A percentile compares a stretch with the other conserved stretches of the same genome.
Conservation (phyloP, 768 basidiomycete genomes). For the Hemileccinum impolitum region DNA sequence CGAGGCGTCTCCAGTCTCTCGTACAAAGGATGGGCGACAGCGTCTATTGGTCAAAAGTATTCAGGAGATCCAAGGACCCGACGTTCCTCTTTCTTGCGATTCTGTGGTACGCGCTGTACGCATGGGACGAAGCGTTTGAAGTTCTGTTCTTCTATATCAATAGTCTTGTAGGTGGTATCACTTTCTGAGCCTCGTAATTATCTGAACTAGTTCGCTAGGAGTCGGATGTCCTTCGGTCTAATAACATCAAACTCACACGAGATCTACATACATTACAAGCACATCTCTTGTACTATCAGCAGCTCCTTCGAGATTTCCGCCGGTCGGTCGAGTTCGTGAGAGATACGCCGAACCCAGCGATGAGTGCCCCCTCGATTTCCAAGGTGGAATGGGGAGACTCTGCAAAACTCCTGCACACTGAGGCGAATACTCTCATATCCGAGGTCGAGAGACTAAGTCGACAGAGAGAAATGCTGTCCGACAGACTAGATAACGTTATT, state of each 20-base stretch:
- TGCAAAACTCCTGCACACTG: slow-evolving; percentile 28
- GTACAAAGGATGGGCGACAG: slow-evolving; percentile 27
- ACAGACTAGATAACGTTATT: slow-evolving; percentile 24
- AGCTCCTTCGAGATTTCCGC: slow-evolving; percentile 52
- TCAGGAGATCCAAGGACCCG: slow-evolving; percentile 26
- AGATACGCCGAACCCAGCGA: slow-evolving; percentile 48
- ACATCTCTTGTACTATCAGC: slow-evolving; percentile 50
- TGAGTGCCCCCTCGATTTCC: slow-evolving; percentile 29
- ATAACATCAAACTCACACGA: slow-evolving; percentile 45
- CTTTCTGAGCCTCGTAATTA: not conserved
- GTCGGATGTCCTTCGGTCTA: slow-evolving; percentile 37
- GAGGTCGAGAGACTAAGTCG: slow-evolving; percentile 46
- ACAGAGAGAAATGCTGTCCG: slow-evolving; percentile 22
- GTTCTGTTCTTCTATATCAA: slow-evolving; percentile 48
- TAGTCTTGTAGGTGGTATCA: slow-evolving; percentile 35
- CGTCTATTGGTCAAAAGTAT: slow-evolving; percentile 36
- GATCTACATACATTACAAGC: slow-evolving; percentile 56
- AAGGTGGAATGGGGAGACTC: slow-evolving; percentile 25
- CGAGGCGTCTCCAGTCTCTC: slow-evolving; percentile 25
- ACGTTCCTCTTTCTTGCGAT: slow-evolving; percentile 37
- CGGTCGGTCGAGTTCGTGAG: slow-evolving; percentile 48
- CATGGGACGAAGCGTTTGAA: slow-evolving; percentile 60
- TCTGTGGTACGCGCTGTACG: slow-evolving; percentile 58
- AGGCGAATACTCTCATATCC: slow-evolving; percentile 44
- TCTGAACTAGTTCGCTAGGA: slow-evolving; percentile 35